Base-by-base conservation (phyloP, 345 rosid species). In the Raphanus sativus region DNA sequence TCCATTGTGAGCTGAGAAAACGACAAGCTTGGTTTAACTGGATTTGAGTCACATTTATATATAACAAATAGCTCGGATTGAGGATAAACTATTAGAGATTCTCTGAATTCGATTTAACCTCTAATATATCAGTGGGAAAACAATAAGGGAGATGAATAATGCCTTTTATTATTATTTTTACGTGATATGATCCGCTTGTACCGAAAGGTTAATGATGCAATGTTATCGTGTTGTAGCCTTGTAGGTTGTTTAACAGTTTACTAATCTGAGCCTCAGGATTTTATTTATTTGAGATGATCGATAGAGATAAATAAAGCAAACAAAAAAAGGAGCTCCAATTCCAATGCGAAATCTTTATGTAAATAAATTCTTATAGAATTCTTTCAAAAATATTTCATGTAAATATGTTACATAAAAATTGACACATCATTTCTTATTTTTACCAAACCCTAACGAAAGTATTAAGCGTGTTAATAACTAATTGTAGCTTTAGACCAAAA, bases 231-330 rank as follows among this genome's bases (percentile, higher is more conserved):
- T n/a, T 50, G 55, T 42, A 42, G 15, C 21, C 7, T n/a, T 50
- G 55, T 42, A 42, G 15, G 52, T 12, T 42, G 52, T 42, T 42
- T 42, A 42, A 15, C n/a, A 55, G 26, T 21, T 62, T 52, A 62
- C 25, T 62, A 38, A 63, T 76, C 34, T 64, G 36, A 77, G 70
- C 71, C 71, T 63, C 80, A 69, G 0, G 5, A 70, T 62, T 61
- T 29, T 56, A 25, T 59, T 17, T 17, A 17, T 17, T 60, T 60
- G 9, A 63, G 10, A 34, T 63, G 17, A 62, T 30, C 36, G 30
- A 33, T 34, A 13, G n/a, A 26, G 26, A 24, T 58, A 58, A 24
- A 34, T 68, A 69, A 36, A 70, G 56, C 69, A 69, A 25, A 25
- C 7, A 42, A 58, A 65, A 65, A 28, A 42, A 65, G 62, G 24